These are phyloP conservation scores for Gnetum montanum DNA, from an alignment of 75 land plant genomes.

Conservation along the genomic window DNA sequence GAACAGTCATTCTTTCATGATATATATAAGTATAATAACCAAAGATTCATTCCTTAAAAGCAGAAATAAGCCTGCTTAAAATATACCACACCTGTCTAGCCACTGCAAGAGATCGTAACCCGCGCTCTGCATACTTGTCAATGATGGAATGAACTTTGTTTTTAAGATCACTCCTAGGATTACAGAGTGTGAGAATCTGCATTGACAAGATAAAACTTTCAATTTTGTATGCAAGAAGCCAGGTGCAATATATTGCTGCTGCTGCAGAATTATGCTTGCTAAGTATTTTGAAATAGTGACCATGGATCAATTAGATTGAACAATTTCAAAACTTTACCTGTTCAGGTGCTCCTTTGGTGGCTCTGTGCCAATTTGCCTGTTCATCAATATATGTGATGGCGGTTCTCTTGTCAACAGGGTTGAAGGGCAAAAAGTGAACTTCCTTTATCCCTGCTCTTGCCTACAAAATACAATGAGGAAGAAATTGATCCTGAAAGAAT, in stretches of 20 bases:
- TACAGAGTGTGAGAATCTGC: constrained; percentile 61
- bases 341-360: constrained; percentile 89
- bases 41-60: no score
- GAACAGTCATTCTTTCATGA: no score
- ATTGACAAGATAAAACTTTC: background rate
- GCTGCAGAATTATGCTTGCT: no score
- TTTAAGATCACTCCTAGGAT: constrained; percentile 20
- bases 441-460: constrained; percentile 68
- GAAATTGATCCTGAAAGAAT: background rate
- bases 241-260: no score
- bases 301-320: no score
- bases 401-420: constrained; percentile 84
- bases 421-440: constrained; percentile 81
- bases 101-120: constrained; percentile 57
- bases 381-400: constrained; percentile 74
- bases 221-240: background rate
- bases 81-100: constrained; percentile 41
- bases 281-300: no score
- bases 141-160: constrained; percentile 38
- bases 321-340: no score
- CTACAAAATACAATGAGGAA: constrained; percentile 16
- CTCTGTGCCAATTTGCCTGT: constrained; percentile 56
- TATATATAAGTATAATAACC: no score
- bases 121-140: constrained; percentile 59
- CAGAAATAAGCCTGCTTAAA: no score